Evolutionary conservation across 768 basidiomycete genomes (phyloP), one percentile per base, ranked within the genome.

Genomic region (Russula foetens): DNA sequence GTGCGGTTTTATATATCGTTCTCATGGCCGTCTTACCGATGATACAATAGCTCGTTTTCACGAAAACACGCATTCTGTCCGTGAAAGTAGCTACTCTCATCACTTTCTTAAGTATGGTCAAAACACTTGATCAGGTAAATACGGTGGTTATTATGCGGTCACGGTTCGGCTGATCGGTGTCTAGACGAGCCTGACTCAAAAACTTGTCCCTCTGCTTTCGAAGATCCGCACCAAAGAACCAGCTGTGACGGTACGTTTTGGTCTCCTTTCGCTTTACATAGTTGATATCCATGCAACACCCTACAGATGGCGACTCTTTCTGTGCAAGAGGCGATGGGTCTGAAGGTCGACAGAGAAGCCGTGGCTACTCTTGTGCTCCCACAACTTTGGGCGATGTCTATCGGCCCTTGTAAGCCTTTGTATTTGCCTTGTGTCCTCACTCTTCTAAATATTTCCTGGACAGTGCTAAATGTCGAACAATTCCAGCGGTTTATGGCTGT

Each of bases 141-240:
- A 74, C 63, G 47, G 33, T 29, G 21, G 56, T 24, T 26, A 21
- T 28, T n/a, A 0, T 24, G 31, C 52, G 15, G 35, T 33, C 21
- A 7, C 21, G 15, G 4, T 43, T 63, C 4, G 46, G 5, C 45
- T 39, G 24, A 49, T 46, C 33, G 38, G 31, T 17, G 26, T 43
- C 26, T 41, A 92, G 88, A 75, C 83, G 44, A 95, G 88, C 68
- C 71, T 99, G 53, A 98, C 97, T 0, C 93, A 96, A 69, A 98
- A 97, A 71, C 79, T 99, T 21, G 96, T 98, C 3, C 97, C 97
- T 1, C 73, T 98, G 17, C 78, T 99, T 26, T 88, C 94, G 0
- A 97, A 92, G 71, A 97, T 98, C 63, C 85, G 94, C 39, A 98
- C 96, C 5, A 96, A 93, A 71, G 95, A 98, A 70, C 96, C 96